Evolutionary conservation across 1,284 basidiomycete species (phyloP).

Genomic region (Cerrena zonata): DNA sequence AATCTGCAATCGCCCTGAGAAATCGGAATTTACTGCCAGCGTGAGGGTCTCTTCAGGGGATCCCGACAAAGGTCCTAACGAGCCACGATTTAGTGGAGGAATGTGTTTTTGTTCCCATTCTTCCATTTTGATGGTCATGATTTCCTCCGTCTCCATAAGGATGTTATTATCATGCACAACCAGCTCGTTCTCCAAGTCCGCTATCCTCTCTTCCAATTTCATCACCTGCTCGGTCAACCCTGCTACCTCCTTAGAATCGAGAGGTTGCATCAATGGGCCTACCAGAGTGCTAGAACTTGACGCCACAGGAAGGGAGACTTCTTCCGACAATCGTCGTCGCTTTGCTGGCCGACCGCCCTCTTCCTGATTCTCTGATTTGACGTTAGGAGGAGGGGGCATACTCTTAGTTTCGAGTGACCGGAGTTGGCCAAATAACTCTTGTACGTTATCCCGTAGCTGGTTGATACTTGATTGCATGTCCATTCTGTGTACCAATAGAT

Average conservation of each 20-base stretch:
- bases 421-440: slow-evolving; percentile 19
- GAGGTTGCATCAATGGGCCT: slow-evolving; percentile 11
- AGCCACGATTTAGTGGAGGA: not conserved
- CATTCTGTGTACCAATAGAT: slow-evolving; percentile 16
- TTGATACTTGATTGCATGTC: slow-evolving; percentile 24
- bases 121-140: slow-evolving; percentile 32
- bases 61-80: not conserved
- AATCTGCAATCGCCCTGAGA: not conserved
- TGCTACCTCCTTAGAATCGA: slow-evolving; percentile 27
- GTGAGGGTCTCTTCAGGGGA: slow-evolving; percentile 1
- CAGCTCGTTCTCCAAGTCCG: slow-evolving; percentile 41
- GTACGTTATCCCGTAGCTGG: slow-evolving; percentile 23
- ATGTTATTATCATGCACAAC: slow-evolving; percentile 32
- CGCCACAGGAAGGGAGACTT: not conserved
- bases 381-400: not conserved
- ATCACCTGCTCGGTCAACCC: slow-evolving; percentile 34
- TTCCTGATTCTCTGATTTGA: slow-evolving; percentile 5
- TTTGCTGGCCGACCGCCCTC: slow-evolving; percentile 31
- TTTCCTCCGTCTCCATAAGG: slow-evolving; percentile 34
- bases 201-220: slow-evolving; percentile 33
- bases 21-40: no score
- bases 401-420: slow-evolving; percentile 13
- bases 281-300: not conserved
- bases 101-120: slow-evolving; percentile 21
- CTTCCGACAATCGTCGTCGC: slow-evolving; percentile 3